These are phyloP conservation scores for Dacryopinax primogenitus DNA, from an alignment of 768 basidiomycete genomes.

Conservation along the genomic window DNA sequence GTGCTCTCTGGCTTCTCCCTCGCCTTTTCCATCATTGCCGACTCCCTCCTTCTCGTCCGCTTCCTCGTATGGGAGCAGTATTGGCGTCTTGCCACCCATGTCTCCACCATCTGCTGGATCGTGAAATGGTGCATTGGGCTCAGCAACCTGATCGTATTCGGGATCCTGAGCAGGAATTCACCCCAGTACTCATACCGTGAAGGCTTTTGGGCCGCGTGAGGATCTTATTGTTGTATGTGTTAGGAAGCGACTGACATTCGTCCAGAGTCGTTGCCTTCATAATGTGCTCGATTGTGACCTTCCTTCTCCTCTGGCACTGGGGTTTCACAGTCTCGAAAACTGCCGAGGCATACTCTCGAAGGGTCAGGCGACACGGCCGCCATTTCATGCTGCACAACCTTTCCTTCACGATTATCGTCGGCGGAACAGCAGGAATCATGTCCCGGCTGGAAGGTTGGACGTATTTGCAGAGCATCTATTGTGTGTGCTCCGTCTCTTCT, in stretches of 20 bases:
- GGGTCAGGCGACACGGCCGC: not conserved
- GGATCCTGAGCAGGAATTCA: not conserved
- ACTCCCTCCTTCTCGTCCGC: conserved; percentile 25
- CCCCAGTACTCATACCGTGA: conserved; percentile 9
- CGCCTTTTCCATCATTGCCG: conserved; percentile 26
- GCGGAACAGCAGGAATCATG: not conserved
- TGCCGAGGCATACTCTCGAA: conserved; percentile 12
- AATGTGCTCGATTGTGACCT: conserved; percentile 9
- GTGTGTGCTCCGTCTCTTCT: not conserved
- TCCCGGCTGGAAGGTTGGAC: conserved; percentile 13
- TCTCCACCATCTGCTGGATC: conserved; percentile 25
- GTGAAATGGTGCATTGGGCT: conserved; percentile 22
- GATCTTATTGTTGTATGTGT: not conserved
- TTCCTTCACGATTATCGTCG: not conserved
- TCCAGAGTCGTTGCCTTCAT: not conserved
- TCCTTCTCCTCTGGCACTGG: conserved; percentile 14
- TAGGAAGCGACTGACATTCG: not conserved
- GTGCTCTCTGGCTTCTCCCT: conserved; percentile 16
- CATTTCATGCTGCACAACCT: not conserved
- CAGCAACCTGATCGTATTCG: conserved; percentile 8
- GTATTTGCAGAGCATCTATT: conserved; percentile 16
- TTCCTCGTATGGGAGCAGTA: conserved; percentile 23
- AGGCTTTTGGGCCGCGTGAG: conserved; percentile 12
- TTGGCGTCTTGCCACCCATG: conserved; percentile 20
- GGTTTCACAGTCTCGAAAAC: not conserved